These are phyloP conservation scores for Calocybe gangraenosa DNA, from an alignment of 768 basidiomycete genomes.

Conservation along the genomic window DNA sequence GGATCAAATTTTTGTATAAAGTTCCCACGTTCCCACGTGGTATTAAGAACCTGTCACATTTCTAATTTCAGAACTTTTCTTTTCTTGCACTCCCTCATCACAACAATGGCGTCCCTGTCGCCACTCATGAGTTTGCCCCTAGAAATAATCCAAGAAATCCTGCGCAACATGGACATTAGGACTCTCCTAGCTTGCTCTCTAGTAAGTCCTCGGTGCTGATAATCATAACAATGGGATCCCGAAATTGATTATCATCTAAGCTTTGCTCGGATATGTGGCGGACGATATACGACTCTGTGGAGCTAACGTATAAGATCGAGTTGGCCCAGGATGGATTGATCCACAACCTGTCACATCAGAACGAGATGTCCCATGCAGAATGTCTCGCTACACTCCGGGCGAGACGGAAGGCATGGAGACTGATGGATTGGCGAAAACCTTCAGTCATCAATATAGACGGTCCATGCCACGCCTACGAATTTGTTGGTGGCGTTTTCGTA, in stretches of 20 bases:
- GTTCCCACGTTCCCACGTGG: conserved; percentile 9
- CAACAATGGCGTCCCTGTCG: too few species aligned
- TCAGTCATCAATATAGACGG: conserved; percentile 14
- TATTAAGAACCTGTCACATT: too few species aligned
- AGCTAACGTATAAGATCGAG: conserved; percentile 35
- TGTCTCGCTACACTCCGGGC: conserved; percentile 18
- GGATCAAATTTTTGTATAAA: too few species aligned
- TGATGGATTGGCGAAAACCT: conserved; percentile 16
- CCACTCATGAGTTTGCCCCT: background rate
- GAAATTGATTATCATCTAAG: too few species aligned
- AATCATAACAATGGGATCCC: background rate
- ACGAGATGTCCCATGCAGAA: conserved; percentile 12
- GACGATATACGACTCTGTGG: conserved; percentile 17
- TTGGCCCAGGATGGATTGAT: conserved; percentile 35
- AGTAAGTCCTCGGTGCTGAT: background rate
- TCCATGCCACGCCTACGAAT: conserved; percentile 45
- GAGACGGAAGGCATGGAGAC: conserved; percentile 21
- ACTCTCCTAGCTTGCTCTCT: background rate
- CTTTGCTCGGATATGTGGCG: conserved; percentile 25
- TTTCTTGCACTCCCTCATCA: background rate
- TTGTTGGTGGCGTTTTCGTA: conserved; percentile 57
- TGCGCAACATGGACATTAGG: background rate
- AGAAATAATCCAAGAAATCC: background rate
- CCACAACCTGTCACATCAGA: conserved; percentile 6
- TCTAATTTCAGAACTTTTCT: background rate